Evolutionary conservation across 1,284 basidiomycete species (phyloP), one percentile per base, ranked within the genome.

Genomic region (Rhodotorula sp.): DNA sequence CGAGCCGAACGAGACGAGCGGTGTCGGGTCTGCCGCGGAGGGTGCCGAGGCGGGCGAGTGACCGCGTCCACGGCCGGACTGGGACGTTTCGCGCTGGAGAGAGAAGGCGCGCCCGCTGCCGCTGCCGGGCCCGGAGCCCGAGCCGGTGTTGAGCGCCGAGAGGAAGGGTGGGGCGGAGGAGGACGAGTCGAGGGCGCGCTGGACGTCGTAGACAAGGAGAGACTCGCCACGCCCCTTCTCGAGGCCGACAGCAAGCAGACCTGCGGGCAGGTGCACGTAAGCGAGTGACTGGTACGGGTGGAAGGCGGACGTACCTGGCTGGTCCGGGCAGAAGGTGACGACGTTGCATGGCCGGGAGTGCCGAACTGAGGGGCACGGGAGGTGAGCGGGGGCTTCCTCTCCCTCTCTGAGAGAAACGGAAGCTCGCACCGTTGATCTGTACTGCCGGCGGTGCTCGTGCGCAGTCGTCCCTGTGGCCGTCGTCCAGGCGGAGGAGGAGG

Each of bases 191-290:
- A 29, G 63, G 54, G 19, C 64, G 55, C n/a, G 66, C 41, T 73
- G 66, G 48, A 77, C 59, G 67, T 79, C 78, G 71, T 72, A 79
- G 5, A 79, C 63, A 36, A 78, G 72, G 7, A 79, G 69, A 0
- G 75, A 77, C 34, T 77, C 77, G 34, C 76, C 76, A n/a, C 78
- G 64, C 15, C 74, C 78, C 56, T 79, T 79, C 29, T 79, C 78
- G 57, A 78, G 72, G 2, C 78, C 78, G 29, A 76, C 72, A 29
- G 76, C 78, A 36, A 79, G 72, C 13, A 77, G 66, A 17, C 44
- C 59, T 58, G 56, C 21, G 44, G 13, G 44, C 15, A 3, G 32
- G 8, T 10, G 29, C 32, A 12, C 32, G 22, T 44, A 22, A 10
- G 29, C 12, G 17, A n/a, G 29, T 36, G 2, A 1, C 12, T n/a